Evolutionary conservation across 441 rosid genomes (phyloP).

Genomic region (Erysimum pusillum): DNA sequence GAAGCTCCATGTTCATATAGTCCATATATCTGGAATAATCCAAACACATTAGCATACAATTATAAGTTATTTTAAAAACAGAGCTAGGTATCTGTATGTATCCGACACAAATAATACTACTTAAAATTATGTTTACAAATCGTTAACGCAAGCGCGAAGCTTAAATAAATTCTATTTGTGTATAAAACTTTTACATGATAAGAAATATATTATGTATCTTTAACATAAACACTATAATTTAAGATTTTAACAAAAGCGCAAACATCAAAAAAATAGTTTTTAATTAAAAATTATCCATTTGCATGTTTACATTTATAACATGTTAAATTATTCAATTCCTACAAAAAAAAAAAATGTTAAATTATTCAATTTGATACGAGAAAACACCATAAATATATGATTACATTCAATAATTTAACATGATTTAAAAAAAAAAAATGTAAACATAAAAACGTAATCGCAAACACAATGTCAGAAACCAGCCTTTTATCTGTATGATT

Average conservation of each 20-base stretch:
- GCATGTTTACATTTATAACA: too few species aligned
- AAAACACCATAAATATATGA: too few species aligned
- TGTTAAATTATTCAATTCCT: too few species aligned
- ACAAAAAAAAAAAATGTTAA: too few species aligned
- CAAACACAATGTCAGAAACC: too few species aligned
- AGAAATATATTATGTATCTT: neutral
- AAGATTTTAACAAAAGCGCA: neutral
- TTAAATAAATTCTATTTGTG: neutral
- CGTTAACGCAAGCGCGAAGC: neutral
- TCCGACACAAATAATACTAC: neutral
- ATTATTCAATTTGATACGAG: too few species aligned
- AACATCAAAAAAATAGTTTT: neutral
- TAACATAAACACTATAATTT: neutral
- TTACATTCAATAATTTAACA: too few species aligned
- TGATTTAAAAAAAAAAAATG: too few species aligned
- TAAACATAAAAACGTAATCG: too few species aligned
- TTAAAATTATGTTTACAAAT: neutral
- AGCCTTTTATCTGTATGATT: too few species aligned
- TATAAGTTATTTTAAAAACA: neutral
- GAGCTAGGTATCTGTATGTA: neutral
- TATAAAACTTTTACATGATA: neutral
- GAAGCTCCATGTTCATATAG: conserved; percentile 18
- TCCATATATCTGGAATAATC: neutral
- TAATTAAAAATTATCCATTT: neutral
- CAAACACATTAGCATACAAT: conserved; percentile 4